A percentile compares a stretch with the other conserved stretches of the same genome.
Evolutionary conservation across 768 basidiomycete genomes (phyloP).

Genomic region (Psilocybe cubensis): DNA sequence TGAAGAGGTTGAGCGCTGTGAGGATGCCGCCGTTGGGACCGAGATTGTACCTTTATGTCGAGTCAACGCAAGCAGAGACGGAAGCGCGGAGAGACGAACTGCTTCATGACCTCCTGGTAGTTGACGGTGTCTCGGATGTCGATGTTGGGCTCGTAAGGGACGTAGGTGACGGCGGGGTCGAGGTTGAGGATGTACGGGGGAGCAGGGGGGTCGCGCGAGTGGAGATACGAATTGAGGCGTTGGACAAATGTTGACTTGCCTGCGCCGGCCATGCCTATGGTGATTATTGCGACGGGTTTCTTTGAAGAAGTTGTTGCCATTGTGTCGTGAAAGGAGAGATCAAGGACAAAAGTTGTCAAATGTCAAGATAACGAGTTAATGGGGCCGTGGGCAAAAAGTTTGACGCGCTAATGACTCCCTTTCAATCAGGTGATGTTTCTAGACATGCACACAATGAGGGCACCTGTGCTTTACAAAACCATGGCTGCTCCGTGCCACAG

Average conservation of each 20-base stretch:
- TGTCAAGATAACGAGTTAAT: background rate
- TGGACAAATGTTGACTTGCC: slow-evolving; percentile 99
- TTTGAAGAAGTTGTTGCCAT: slow-evolving; percentile 26
- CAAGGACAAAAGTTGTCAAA: background rate
- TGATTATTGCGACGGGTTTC: slow-evolving; percentile 83
- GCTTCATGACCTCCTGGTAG: slow-evolving; percentile 99
- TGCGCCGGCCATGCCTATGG: slow-evolving; percentile 96
- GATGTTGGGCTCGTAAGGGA: slow-evolving; percentile 95
- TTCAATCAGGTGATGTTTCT: background rate
- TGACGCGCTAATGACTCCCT: background rate
- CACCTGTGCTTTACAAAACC: background rate
- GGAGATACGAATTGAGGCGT: slow-evolving; percentile 90
- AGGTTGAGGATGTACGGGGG: slow-evolving; percentile 97
- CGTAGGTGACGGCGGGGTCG: slow-evolving; percentile 91
- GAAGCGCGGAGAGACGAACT: slow-evolving; percentile 48
- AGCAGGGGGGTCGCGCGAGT: slow-evolving; percentile 61
- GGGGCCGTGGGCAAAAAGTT: background rate
- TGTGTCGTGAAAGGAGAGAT: background rate
- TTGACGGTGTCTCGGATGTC: slow-evolving; percentile 98
- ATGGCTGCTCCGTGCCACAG: background rate
- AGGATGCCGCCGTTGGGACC: slow-evolving; percentile 98
- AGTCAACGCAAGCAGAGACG: slow-evolving; percentile 11
- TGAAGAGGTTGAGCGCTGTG: slow-evolving; percentile 96
- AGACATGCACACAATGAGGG: background rate
- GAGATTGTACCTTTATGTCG: slow-evolving; percentile 84